phyloP scores from a whole-genome alignment of 805 yeast species.

The Kodamaea fukazawae region DNA sequence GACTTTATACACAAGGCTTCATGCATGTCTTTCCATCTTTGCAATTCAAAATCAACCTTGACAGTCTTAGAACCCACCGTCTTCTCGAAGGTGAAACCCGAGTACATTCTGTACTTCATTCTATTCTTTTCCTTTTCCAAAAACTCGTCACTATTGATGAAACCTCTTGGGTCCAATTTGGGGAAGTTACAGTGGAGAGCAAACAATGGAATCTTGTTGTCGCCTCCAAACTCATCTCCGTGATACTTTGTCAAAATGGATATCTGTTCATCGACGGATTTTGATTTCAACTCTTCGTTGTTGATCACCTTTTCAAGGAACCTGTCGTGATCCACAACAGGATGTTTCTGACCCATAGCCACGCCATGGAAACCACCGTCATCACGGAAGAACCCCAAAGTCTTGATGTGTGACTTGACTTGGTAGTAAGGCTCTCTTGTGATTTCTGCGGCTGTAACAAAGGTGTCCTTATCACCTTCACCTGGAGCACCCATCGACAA shows the following conservation, averaged over 20 bases:
- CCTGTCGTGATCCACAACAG: slow-evolving; percentile 10
- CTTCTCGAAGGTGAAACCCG: slow-evolving; percentile 20
- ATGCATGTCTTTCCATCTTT: slow-evolving; percentile 30
- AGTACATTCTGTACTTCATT: slow-evolving; percentile 28
- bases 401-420: slow-evolving; percentile 39
- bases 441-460: slow-evolving; percentile 19
- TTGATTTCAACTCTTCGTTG: slow-evolving; percentile 9
- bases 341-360: slow-evolving; percentile 21
- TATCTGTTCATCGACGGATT: slow-evolving; percentile 24
- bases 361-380: slow-evolving; percentile 30
- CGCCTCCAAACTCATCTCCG: slow-evolving; percentile 17
- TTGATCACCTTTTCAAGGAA: slow-evolving; percentile 8
- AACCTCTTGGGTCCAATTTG: slow-evolving; percentile 32
- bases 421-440: slow-evolving; percentile 19
- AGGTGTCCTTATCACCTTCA: slow-evolving; percentile 23
- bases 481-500: slow-evolving; percentile 51
- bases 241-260: slow-evolving; percentile 17
- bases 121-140: slow-evolving; percentile 23
- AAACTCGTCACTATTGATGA: slow-evolving; percentile 22
- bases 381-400: slow-evolving; percentile 28
- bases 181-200: slow-evolving; percentile 37
- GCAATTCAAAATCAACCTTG: slow-evolving; percentile 28
- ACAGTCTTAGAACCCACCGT: slow-evolving; percentile 4
- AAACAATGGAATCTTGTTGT: slow-evolving; percentile 23
- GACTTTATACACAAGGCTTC: slow-evolving; percentile 25